Percentiles rank a stretch among this genome's conserved stretches.
These are phyloP conservation scores for Corinectria fuckeliana DNA, from an alignment of 2,329 filamentous ascomycete genomes.

Conservation along the genomic window DNA sequence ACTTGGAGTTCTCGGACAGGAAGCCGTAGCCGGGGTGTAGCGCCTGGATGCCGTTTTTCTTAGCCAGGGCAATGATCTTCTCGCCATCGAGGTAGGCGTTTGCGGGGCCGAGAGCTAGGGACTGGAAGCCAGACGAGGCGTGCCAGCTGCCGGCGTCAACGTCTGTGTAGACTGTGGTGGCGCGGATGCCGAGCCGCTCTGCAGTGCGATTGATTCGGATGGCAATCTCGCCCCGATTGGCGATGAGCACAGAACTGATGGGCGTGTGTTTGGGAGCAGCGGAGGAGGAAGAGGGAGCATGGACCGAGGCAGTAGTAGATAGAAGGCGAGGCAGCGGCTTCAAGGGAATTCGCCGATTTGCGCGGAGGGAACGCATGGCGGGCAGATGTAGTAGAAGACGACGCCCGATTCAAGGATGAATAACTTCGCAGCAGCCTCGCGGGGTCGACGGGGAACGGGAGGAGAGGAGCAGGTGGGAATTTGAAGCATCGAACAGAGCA, in stretches of 20 bases:
- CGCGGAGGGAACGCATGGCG: conserved; percentile 63
- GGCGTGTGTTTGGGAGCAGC: conserved; percentile 51
- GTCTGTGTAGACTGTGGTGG: conserved; percentile 94
- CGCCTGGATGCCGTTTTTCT: conserved; percentile 84
- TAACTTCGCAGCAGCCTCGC: conserved; percentile 16
- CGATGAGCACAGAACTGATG: conserved; percentile 86
- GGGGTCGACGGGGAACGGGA: background rate
- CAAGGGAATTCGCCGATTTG: conserved; percentile 56
- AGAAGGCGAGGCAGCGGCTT: conserved; percentile 50
- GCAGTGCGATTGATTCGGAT: conserved; percentile 91
- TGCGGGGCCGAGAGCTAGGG: conserved; percentile 82
- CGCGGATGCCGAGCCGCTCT: conserved; percentile 84
- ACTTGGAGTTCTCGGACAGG: conserved; percentile 89
- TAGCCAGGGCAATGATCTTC: conserved; percentile 87
- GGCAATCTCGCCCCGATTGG: conserved; percentile 96
- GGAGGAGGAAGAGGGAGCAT: conserved; percentile 40
- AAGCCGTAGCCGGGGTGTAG: conserved; percentile 98
- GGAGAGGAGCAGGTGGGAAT: background rate
- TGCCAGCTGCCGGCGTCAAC: conserved; percentile 89
- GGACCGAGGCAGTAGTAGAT: conserved; percentile 45
- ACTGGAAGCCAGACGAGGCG: conserved; percentile 81
- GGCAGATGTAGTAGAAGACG: conserved; percentile 9
- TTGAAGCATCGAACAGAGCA: conserved; percentile 13
- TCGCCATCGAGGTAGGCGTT: conserved; percentile 93
- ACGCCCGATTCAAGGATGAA: conserved; percentile 22